Evolutionary conservation across 352 stramenopile genomes (phyloP).

Genomic region (Globisporangium uncinulatum): DNA sequence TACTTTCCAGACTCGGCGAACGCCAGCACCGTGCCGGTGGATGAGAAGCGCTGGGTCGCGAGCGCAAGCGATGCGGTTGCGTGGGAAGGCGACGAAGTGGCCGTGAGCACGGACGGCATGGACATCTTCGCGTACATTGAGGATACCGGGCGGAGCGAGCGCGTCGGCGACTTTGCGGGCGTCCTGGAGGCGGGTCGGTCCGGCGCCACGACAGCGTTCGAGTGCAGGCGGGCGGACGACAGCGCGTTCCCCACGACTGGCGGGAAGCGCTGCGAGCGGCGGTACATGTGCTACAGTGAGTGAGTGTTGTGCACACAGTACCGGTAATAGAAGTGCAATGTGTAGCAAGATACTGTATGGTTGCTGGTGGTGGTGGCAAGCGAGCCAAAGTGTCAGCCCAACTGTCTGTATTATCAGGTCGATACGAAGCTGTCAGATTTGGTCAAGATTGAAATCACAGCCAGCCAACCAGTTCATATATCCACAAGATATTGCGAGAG

Average conservation of each 20-base stretch:
- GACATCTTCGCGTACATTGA: constrained; percentile 13
- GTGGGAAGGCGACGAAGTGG: constrained; percentile 12
- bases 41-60: background rate
- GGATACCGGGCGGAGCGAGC: constrained; percentile 1
- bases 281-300: constrained; percentile 13
- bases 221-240: constrained; percentile 12
- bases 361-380: no score
- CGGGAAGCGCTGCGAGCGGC: constrained; percentile 1
- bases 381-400: no score
- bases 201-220: constrained; percentile 5
- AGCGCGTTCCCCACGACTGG: background rate
- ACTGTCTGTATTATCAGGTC: no score
- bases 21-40: background rate
- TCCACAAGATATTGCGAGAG: no score
- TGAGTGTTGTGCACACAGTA: constrained; percentile 1
- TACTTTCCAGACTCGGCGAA: constrained; percentile 10
- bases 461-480: no score
- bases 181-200: constrained; percentile 6
- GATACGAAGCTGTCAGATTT: no score
- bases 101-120: background rate
- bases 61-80: background rate
- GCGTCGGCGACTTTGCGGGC: background rate
- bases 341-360: no score
- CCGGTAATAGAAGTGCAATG: background rate
- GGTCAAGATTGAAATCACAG: no score